These are phyloP conservation scores for Colletotrichum orchidophilum DNA, from an alignment of 2,329 filamentous ascomycete genomes.

Conservation along the genomic window DNA sequence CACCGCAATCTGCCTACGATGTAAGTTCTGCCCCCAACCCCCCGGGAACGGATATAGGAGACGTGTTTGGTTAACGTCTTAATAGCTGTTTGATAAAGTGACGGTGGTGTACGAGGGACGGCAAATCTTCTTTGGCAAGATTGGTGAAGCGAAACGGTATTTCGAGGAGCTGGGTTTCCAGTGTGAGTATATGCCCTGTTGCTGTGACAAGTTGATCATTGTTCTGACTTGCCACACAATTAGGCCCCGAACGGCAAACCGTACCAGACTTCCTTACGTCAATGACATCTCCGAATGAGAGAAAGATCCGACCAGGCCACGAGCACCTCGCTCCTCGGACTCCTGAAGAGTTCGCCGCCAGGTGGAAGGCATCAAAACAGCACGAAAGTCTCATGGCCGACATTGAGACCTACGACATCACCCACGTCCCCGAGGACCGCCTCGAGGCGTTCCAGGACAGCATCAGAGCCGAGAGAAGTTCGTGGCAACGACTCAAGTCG, in stretches of 20 bases:
- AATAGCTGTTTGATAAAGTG: constrained; percentile 66
- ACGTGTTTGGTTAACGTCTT: neutral
- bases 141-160: constrained; percentile 65
- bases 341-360: constrained; percentile 59
- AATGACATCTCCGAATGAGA: constrained; percentile 72
- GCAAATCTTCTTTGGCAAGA: constrained; percentile 72
- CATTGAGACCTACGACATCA: constrained; percentile 11
- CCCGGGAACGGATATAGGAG: too few relatives aligned
- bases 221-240: neutral
- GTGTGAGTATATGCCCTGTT: constrained; percentile 48
- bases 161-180: constrained; percentile 64
- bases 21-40: neutral
- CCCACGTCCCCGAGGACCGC: constrained; percentile 17
- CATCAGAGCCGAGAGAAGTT: constrained; percentile 52
- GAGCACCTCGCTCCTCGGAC: constrained; percentile 64
- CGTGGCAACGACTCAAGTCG: constrained; percentile 64
- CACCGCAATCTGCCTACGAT: constrained; percentile 36
- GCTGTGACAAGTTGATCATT: rapidly evolving
- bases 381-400: constrained; percentile 3
- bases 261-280: constrained; percentile 78
- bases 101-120: constrained; percentile 73
- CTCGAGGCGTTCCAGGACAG: constrained; percentile 30
- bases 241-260: constrained; percentile 57
- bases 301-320: constrained; percentile 66
- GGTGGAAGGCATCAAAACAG: constrained; percentile 26